phyloP scores from a whole-genome alignment of 2,329 filamentous ascomycete species.

The Colletotrichum sp. region DNA sequence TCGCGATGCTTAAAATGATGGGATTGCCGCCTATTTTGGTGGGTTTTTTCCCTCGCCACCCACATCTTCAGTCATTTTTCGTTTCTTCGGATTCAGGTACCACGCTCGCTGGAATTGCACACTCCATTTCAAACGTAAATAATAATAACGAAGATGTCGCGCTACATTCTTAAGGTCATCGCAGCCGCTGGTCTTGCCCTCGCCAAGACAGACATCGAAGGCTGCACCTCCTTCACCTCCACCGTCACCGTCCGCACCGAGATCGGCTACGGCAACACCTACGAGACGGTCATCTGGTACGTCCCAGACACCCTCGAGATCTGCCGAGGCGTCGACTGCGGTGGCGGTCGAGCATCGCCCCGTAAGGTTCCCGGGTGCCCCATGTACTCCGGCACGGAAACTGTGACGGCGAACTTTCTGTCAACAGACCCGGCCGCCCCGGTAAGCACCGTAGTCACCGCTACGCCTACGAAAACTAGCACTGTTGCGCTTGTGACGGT shows the following conservation, averaged over 20 bases:
- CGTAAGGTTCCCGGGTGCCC: slow-evolving; percentile 67
- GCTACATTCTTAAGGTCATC: slow-evolving; percentile 25
- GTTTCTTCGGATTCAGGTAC: neutral
- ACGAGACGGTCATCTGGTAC: slow-evolving; percentile 60
- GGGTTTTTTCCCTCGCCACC: neutral
- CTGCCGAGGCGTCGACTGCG: slow-evolving; percentile 69
- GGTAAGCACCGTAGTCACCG: neutral
- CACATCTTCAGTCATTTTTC: neutral
- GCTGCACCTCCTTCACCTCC: slow-evolving; percentile 44
- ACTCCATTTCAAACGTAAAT: neutral
- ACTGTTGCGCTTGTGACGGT: neutral
- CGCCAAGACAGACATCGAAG: slow-evolving; percentile 49
- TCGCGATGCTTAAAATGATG: neutral
- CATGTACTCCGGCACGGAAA: slow-evolving; percentile 57
- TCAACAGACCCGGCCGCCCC: neutral
- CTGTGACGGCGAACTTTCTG: neutral
- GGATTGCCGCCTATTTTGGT: neutral
- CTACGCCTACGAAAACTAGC: neutral
- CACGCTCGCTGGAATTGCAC: neutral
- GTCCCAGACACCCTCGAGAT: slow-evolving; percentile 68
- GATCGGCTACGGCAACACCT: slow-evolving; percentile 27
- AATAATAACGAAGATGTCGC: neutral
- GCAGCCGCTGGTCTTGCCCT: slow-evolving; percentile 31
- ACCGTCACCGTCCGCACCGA: slow-evolving; percentile 26
- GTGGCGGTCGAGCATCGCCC: slow-evolving; percentile 67